Base-by-base conservation (phyloP, 176 grass and related monocot species). In the Puccinellia tenuiflora region DNA sequence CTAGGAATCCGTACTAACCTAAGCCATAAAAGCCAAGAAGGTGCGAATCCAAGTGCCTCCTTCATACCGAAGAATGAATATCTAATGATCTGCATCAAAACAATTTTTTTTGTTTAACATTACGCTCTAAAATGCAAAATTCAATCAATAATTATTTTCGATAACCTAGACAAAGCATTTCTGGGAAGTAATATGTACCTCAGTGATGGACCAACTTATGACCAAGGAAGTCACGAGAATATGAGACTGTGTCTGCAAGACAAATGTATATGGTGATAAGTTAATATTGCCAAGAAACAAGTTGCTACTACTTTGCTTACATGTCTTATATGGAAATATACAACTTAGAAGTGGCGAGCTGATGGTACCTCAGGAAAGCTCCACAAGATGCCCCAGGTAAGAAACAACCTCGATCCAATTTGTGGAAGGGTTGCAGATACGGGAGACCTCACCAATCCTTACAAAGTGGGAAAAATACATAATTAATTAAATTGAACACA, bases 21-120 rank as follows among this genome's bases (percentile, higher is more conserved):
- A 20, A 96, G 96, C 96, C 96, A 99, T 34, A 99, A 82, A 15
- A 99, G 88, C 93, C 91, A 96, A 6, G 81, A 92, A 71, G 96
- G 93, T 37, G 91, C 66, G 84, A 47, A 90, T 68, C 93, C 91
- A 86, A 99, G 73, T 55, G 85, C 70, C 73, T 99, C 96, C 79
- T 94, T 99, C 89, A 92, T 75, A 13, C 93, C 91, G 82, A 99
- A 99, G 86, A 99, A 99, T 11, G 96, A 92, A 68, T 99, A 99
- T 74, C 96, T 93, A 57, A 96, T 90, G 21, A 92, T 94, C 96
- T 99, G 46, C 79, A 88, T 15, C 8, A 29, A 63, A 59, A 29
- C 21, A 79, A 0, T 13, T 78, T 18, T 57, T 33, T 79, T 12
- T 24, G 7, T 17, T 29, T 73, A 29, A 40, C 2, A 6, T 28